Evolutionary conservation across 1,139 yeast species (phyloP), one percentile per base, ranked within the genome.

Genomic region (Blastobotrys persicus): DNA sequence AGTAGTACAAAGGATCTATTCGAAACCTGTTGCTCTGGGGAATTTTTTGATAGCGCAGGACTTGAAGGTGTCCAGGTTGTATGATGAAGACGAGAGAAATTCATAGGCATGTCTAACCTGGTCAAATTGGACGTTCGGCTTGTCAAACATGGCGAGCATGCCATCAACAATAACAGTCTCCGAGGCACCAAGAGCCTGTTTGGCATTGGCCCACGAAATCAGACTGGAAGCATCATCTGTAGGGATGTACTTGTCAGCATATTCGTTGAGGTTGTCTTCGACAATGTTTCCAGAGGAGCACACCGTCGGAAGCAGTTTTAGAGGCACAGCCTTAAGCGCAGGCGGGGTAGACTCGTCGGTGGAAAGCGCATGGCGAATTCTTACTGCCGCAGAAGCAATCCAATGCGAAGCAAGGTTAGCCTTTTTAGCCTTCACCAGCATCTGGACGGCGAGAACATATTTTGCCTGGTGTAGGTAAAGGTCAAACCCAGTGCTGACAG

Each of bases 381-480:
- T 52, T 4, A 61, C 57, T 0, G 64, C 66, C 6, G 62, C 56
- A 3, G 62, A 57, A 3, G 58, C 58, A 26, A 67, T 42, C 65
- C 66, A 62, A 13, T 61, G 54, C 6, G 49, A 50, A 3, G 60
- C 42, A 3, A 66, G 66, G 3, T 69, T 72, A 38, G 54, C 51
- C 20, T 47, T 46, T 53, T 59, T 60, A 40, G 69, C 71, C 57
- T 75, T 76, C 34, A 65, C 64, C 48, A 77, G 59, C 0, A 78
- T 70, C 38, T 70, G 71, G 2, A 74, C 59, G 16, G 80, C 78
- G 41, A 76, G 59, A 2, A 77, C 78, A 52, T 74, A 65, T 62
- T 78, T 77, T 42, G 73, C 70, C 46, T 68, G 68, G 17, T 71
- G 65, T 48, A 73, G 66, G 48, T 76, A 74, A 28, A 74, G 62